A percentile compares a stretch with the other conserved stretches of the same genome.
Conservation (phyloP, 768 basidiomycete species). For the Lactarius hatsudake region DNA sequence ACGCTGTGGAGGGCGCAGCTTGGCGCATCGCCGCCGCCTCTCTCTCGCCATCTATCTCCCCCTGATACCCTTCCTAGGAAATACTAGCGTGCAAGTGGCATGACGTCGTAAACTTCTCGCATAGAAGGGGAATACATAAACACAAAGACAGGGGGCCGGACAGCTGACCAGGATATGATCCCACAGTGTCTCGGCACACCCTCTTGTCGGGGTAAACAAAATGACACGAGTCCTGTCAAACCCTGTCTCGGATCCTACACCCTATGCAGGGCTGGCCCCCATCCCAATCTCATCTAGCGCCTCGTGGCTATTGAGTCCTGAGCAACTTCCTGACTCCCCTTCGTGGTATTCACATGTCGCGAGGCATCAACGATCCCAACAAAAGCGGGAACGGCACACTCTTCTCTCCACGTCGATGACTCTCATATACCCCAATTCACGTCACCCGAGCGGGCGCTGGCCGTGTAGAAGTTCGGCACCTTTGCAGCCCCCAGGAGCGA, state of each 20-base stretch:
- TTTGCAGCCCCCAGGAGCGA: background rate
- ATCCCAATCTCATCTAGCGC: background rate
- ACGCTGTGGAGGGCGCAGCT: constrained; percentile 4
- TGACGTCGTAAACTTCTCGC: constrained; percentile 1
- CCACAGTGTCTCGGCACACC: constrained; percentile 9
- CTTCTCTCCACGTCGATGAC: background rate
- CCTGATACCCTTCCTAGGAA: constrained; percentile 3
- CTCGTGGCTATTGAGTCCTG: constrained; percentile 15
- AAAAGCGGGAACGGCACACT: constrained; percentile 10
- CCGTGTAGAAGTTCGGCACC: constrained; percentile 8
- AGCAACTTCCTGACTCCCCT: constrained; percentile 1
- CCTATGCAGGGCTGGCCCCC: background rate
- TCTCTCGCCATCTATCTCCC: background rate
- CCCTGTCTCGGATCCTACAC: background rate
- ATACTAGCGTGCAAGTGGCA: background rate
- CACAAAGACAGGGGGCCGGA: background rate
- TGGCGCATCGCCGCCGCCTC: background rate
- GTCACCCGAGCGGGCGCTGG: constrained; percentile 4
- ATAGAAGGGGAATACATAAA: background rate
- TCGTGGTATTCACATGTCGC: constrained; percentile 20
- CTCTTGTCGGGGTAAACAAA: constrained; percentile 7
- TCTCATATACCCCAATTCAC: constrained; percentile 18
- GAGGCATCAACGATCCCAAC: background rate
- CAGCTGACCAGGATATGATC: constrained; percentile 12
- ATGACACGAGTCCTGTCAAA: constrained; percentile 11